Conservation (phyloP, 140 eudicot species). For the Bidens hawaiensis region DNA sequence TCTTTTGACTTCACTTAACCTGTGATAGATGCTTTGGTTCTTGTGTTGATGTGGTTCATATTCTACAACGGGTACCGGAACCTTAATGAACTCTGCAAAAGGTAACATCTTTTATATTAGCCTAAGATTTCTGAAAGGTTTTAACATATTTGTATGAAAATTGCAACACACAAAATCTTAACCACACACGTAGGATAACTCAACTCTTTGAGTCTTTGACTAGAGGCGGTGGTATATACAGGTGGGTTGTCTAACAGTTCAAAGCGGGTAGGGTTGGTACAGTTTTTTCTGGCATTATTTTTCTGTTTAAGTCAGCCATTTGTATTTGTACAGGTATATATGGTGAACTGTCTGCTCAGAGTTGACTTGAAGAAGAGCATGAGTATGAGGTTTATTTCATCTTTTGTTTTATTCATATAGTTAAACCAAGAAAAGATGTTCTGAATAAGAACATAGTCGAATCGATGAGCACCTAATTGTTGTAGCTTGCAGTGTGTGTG, state of each 20-base stretch:
- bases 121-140: not conserved
- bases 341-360: not conserved
- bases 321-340: slow-evolving; percentile 1
- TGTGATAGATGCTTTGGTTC: slow-evolving; percentile 42
- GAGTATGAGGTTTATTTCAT: not conserved
- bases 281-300: not conserved
- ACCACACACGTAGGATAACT: not conserved
- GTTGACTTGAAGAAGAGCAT: not conserved
- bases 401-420: slow-evolving; percentile 6
- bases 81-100: slow-evolving; percentile 38
- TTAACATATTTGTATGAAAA: not conserved
- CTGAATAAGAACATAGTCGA: slow-evolving; percentile 7
- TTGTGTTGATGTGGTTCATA: slow-evolving; percentile 62
- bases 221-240: not conserved
- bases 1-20: slow-evolving; percentile 21
- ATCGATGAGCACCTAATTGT: not conserved
- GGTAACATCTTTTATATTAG: slow-evolving; percentile 24
- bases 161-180: not conserved
- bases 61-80: slow-evolving; percentile 46
- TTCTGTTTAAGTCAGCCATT: not conserved
- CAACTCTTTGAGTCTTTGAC: not conserved
- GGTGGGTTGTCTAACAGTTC: not conserved
- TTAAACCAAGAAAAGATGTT: slow-evolving; percentile 1
- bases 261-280: not conserved
- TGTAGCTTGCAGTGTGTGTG: not conserved